Evolutionary conservation across 225 moss, liverwort and hornwort genomes (phyloP), one percentile per base, ranked within the genome.

Genomic region (Thuidium tamariscinum): DNA sequence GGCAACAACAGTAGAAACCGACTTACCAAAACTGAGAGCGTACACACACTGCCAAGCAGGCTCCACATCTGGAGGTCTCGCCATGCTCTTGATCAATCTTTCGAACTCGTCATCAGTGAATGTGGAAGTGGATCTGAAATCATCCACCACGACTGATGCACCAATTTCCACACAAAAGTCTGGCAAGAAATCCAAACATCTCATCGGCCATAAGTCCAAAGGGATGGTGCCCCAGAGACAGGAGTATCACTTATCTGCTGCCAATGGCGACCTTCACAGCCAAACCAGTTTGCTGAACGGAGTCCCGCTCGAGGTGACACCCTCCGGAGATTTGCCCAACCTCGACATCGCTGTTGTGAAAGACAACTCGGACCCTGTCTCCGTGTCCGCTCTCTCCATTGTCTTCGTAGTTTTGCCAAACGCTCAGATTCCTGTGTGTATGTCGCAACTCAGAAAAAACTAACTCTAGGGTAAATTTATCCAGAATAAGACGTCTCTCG

Each of bases 11-110:
- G 83, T 86, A 42, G 8, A 71, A 55, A 69, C 59, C 13, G 60
- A 55, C 27, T 55, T 75, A 13, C 83, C 86, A 34, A 34, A 72
- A 29, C 26, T 94, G 63, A 87, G 94, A 70, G 90, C 87, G 16
- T 94, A 94, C 88, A 90, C 90, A 49, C 94, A 94, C 48, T 94
- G 94, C 80, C 85, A 89, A 84, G 88, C 83, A 36, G 86, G 75
- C 39, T 86, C 87, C 57, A 76, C 52, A 15, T 64, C 91, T 41
- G 91, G 93, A 82, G 93, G 91, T 18, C 72, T 93, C 23, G 86
- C 86, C 22, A 36, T 91, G 29, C 86, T 93, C 11, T 75, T 93
- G 69, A 86, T 93, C 81, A 93, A 93, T 55, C 86, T 93, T 12
- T 92, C 92, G 14, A 92, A 89, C 64, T 80, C 81, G 5, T 86